These are phyloP conservation scores for Cryptomeria japonica DNA, from an alignment of 75 land plant species.

Conservation along the genomic window DNA sequence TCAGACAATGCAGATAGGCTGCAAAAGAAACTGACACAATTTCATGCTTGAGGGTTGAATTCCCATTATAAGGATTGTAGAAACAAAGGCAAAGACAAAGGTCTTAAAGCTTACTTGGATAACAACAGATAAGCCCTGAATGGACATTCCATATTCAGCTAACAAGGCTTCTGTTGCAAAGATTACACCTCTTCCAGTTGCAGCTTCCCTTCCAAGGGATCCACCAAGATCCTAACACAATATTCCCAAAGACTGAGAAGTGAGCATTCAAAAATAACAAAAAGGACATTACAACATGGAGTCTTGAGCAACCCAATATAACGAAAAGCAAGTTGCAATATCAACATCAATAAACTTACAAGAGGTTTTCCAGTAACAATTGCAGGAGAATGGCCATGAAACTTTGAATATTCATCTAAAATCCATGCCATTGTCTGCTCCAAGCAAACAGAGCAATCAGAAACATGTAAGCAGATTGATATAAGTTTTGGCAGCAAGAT, in stretches of 20 bases:
- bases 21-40: background rate
- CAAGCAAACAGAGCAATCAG: background rate
- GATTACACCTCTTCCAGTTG: conserved; percentile 80
- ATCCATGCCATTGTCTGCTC: conserved; percentile 98
- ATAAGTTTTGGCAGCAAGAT: background rate
- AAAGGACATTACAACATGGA: background rate
- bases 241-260: background rate
- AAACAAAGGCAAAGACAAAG: background rate
- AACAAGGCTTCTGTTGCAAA: conserved; percentile 75
- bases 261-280: background rate
- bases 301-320: background rate
- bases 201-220: conserved; percentile 87
- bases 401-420: conserved; percentile 93
- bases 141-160: conserved; percentile 60
- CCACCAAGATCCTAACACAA: conserved; percentile 75
- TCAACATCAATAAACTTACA: conserved; percentile 46
- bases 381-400: conserved; percentile 94
- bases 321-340: background rate
- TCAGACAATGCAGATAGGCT: background rate
- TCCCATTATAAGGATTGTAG: background rate
- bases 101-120: conserved; percentile 51
- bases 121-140: conserved; percentile 49
- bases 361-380: conserved; percentile 95
- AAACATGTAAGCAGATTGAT: conserved; percentile 1
- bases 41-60: background rate